Evolutionary conservation across 352 stramenopile species (phyloP).

Genomic region (Globisporangium solare): DNA sequence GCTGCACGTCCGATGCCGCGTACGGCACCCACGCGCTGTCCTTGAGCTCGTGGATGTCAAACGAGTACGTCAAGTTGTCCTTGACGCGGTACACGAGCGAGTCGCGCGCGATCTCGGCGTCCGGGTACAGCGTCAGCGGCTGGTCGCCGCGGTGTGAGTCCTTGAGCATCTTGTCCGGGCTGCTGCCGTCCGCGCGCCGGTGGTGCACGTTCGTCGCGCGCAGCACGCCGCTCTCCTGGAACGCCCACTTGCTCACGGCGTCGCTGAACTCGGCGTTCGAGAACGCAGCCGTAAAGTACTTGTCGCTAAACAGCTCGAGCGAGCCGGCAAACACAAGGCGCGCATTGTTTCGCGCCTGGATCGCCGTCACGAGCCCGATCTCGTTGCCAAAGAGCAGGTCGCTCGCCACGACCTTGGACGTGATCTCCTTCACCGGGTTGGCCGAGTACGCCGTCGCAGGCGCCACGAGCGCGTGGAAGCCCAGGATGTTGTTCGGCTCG

Average conservation of each 20-base stretch:
- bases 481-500: constrained; percentile 79
- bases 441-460: constrained; percentile 80
- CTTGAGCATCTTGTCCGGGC: constrained; percentile 87
- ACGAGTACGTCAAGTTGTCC: constrained; percentile 91
- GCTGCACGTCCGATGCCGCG: constrained; percentile 81
- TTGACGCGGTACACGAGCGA: constrained; percentile 91
- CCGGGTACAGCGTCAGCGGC: constrained; percentile 88
- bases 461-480: constrained; percentile 74
- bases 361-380: constrained; percentile 78
- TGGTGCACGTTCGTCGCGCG: constrained; percentile 86
- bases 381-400: constrained; percentile 69
- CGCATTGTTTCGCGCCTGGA: constrained; percentile 90
- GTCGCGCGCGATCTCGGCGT: constrained; percentile 49
- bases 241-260: constrained; percentile 76
- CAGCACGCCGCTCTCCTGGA: constrained; percentile 86
- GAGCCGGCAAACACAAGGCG: constrained; percentile 86
- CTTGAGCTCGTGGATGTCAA: constrained; percentile 87
- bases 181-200: constrained; percentile 72
- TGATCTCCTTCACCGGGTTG: constrained; percentile 72
- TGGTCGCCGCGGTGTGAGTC: constrained; percentile 82
- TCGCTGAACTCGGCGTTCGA: constrained; percentile 78
- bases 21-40: constrained; percentile 75
- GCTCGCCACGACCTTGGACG: constrained; percentile 46
- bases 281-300: constrained; percentile 66
- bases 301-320: constrained; percentile 86